Evolutionary conservation across 2,329 filamentous ascomycete species (phyloP), one percentile per base, ranked within the genome.

Genomic region (Canariomyces notabilis): DNA sequence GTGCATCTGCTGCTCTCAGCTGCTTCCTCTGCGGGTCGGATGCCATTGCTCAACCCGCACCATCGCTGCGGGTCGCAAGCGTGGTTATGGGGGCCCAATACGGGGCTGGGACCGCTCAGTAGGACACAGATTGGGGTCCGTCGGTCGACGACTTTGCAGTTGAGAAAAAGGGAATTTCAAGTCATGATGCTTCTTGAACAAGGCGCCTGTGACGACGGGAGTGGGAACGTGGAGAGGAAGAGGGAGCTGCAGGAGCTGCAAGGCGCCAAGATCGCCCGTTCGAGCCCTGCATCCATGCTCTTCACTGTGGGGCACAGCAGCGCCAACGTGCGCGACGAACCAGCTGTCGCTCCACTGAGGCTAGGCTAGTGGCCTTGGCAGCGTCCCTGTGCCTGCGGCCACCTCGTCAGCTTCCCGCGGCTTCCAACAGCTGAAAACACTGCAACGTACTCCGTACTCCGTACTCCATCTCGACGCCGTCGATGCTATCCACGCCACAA

Each of bases 11-110:
- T 21, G 45, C 34, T 32, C 15, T 37, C 41, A 35, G 44, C 37
- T 47, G 43, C 23, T 54, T 56, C 47, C 49, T 52, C 44, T 49
- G 49, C 41, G 50, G 47, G 44, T 59, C 58, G 48, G 53, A 59
- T 53, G 55, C 59, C 59, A 61, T 61, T 48, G 50, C 52, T 32
- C 52, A 49, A 48, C 49, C 39, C 48, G 49, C 50, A 54, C 54
- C 53, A 58, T 59, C 46, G 54, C 55, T 42, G 51, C 52, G 35
- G 43, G 43, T 26, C 19, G 43, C 32, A 5, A 16, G 31, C 33
- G 29, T 11, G 37, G 23, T n/a, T 16, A 21, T 47, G 11, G 35
- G 18, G 19, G 14, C n/a, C 4, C 9, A 19, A 20, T 4, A 37
- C 35, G 35, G 35, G 12, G 14, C 35, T 5, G 15, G 8, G 9